Base-by-base conservation (phyloP, 1,139 yeast genomes). In the Kurtzmaniella quercitrusa region DNA sequence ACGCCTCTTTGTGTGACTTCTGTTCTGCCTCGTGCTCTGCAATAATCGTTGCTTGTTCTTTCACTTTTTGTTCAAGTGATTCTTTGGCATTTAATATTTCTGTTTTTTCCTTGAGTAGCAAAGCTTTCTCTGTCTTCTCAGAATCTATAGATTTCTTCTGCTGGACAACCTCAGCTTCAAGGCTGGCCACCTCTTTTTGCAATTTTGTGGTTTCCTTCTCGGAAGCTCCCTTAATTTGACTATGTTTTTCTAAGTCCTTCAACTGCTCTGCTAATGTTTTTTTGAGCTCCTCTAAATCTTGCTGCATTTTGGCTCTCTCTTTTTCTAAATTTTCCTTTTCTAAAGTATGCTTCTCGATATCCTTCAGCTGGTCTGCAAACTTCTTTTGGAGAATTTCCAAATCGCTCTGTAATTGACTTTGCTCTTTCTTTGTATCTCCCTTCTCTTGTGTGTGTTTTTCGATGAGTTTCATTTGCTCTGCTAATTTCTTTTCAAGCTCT, bases 381-480 rank as follows among this genome's bases (percentile, higher is more conserved):
- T 47, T 37, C 25, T 25, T 34, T 3, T 21, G 19, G 21, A 40
- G 18, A 8, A 27, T n/a, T 23, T 43, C 37, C n/a, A 40, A 19
- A 25, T 29, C 21, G 38, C 21, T n/a, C n/a, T 27, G 31, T 10
- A 27, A 27, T 10, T 27, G 7, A 27, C 10, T 4, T 7, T 27
- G 17, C 15, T 37, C 36, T 4, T 37, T 37, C 9, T 37, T 38
- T 10, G 44, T 25, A 18, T 43, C 31, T 14, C 48, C 41, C 19
- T 62, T 61, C 12, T 71, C 43, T 6, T 62, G 56, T 1, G 50
- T 51, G 7, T 36, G 37, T 19, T 46, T 39, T 11, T 39, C 39
- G 21, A 57, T 34, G 36, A 19, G 19, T 29, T 43, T 19, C 14
- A 37, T 17, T 17, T 40, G 29, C 12, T 27, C 31, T 27, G 31